phyloP scores from a whole-genome alignment of 2,329 filamentous ascomycete genomes.

The Ramularia collo-cygni region DNA sequence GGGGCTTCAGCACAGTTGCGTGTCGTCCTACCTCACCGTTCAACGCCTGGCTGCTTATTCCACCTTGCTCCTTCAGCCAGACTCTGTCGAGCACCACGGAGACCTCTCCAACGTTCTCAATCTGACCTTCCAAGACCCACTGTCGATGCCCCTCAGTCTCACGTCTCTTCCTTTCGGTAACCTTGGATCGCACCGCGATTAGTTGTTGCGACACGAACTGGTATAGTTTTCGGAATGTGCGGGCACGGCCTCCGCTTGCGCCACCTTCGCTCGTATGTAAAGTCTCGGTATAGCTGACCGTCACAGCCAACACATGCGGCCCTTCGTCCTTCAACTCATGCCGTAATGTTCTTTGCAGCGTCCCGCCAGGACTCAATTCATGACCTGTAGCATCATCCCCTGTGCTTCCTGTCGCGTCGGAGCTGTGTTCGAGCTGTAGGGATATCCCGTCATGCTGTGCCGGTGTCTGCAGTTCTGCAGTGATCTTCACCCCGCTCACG shows the following conservation, averaged over 20 bases:
- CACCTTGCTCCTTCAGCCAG: constrained; percentile 25
- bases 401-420: constrained; percentile 44
- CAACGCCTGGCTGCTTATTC: constrained; percentile 20
- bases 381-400: constrained; percentile 10
- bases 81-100: constrained; percentile 65
- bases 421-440: constrained; percentile 44
- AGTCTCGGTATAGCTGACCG: constrained; percentile 88
- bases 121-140: constrained; percentile 84
- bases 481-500: constrained; percentile 71
- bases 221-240: constrained; percentile 91
- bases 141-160: constrained; percentile 35
- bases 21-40: constrained; percentile 17
- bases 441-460: constrained; percentile 56
- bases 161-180: constrained; percentile 49
- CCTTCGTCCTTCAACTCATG: constrained; percentile 93
- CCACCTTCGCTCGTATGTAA: constrained; percentile 33
- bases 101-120: constrained; percentile 89
- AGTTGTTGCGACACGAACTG: constrained; percentile 92
- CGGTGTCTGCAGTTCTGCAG: constrained; percentile 93
- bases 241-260: constrained; percentile 54
- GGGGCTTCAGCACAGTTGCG: constrained; percentile 48
- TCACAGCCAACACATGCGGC: constrained; percentile 86
- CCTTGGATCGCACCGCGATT: constrained; percentile 84
- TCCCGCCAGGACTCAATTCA: constrained; percentile 53
- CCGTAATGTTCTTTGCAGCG: constrained; percentile 71